Evolutionary conservation across 2,329 filamentous ascomycete genomes (phyloP).

Genomic region (Didymosphaeria variabile): DNA sequence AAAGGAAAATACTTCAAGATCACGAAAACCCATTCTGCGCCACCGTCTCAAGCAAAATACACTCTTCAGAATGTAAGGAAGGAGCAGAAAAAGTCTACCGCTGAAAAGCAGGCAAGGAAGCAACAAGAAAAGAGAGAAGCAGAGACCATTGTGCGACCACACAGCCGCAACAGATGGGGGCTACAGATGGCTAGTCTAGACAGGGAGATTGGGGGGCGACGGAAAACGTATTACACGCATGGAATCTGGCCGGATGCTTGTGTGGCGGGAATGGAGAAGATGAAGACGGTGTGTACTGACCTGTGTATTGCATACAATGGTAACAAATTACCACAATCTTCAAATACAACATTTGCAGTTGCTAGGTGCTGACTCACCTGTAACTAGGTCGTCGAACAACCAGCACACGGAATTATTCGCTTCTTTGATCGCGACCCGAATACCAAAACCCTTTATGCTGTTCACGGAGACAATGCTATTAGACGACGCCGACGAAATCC

Average conservation of each 20-base stretch:
- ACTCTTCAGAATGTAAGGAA: slow-evolving; percentile 52
- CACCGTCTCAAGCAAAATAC: slow-evolving; percentile 49
- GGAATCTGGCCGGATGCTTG: slow-evolving; percentile 40
- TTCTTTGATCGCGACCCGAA: slow-evolving; percentile 41
- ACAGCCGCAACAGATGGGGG: slow-evolving; percentile 18
- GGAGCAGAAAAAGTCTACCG: slow-evolving; percentile 37
- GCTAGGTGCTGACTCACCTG: background rate
- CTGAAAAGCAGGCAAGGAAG: slow-evolving; percentile 20
- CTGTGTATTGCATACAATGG: too few species aligned
- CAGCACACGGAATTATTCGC: slow-evolving; percentile 22
- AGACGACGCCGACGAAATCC: slow-evolving; percentile 23
- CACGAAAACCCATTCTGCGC: slow-evolving; percentile 48
- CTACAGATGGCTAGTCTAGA: slow-evolving; percentile 30
- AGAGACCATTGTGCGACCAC: slow-evolving; percentile 35
- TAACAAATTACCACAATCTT: too few species aligned
- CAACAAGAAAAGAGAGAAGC: slow-evolving; percentile 26
- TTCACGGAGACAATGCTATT: slow-evolving; percentile 35
- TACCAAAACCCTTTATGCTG: slow-evolving; percentile 34
- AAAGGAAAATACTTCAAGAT: slow-evolving; percentile 62
- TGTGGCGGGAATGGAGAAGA: slow-evolving; percentile 24
- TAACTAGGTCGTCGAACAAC: slow-evolving; percentile 21
- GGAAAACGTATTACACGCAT: slow-evolving; percentile 30
- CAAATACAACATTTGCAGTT: background rate
- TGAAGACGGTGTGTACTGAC: background rate
- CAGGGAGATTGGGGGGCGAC: slow-evolving; percentile 37